Evolutionary conservation across 495 filamentous ascomycete genomes (phyloP).

Genomic region (Hyphodiscus hymeniophilus): DNA sequence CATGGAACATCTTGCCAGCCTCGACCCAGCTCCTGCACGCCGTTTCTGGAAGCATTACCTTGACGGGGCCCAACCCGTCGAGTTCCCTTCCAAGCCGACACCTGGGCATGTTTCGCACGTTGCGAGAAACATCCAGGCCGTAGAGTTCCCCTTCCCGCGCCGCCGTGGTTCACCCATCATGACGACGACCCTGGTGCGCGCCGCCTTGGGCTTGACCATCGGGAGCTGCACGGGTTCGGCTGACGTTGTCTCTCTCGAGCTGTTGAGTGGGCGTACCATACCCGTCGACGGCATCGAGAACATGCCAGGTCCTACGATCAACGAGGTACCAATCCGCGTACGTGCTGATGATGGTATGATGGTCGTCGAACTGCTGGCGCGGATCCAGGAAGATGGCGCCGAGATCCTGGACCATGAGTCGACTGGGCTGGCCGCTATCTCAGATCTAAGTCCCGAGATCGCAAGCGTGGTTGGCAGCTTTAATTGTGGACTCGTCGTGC

Average conservation of each 20-base stretch:
- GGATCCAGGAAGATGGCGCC: conserved; percentile 46
- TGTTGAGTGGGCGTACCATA: conserved; percentile 1
- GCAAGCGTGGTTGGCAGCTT: not conserved
- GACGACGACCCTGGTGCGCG: conserved; percentile 22
- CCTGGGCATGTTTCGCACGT: not conserved
- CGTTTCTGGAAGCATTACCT: not conserved
- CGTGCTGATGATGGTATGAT: conserved; percentile 52
- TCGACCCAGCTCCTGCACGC: not conserved
- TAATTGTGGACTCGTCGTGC: not conserved
- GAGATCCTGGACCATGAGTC: conserved; percentile 7
- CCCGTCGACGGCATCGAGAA: conserved; percentile 5
- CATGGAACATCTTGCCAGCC: not conserved
- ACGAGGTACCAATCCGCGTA: conserved; percentile 2
- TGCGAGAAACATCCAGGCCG: not conserved
- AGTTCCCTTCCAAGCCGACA: not conserved
- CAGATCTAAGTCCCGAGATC: not conserved
- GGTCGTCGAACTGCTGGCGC: conserved; percentile 38
- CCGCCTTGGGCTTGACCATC: conserved; percentile 31
- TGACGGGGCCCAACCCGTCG: too few relatives aligned
- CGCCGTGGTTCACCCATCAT: not conserved
- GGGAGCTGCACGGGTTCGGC: conserved; percentile 23
- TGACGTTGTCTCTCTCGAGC: conserved; percentile 37
- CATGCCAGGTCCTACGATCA: conserved; percentile 2
- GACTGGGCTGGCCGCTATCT: not conserved
- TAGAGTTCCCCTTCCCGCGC: not conserved